Evolutionary conservation across 257 asterid genomes (phyloP).

Genomic region (Verbascum thapsus): DNA sequence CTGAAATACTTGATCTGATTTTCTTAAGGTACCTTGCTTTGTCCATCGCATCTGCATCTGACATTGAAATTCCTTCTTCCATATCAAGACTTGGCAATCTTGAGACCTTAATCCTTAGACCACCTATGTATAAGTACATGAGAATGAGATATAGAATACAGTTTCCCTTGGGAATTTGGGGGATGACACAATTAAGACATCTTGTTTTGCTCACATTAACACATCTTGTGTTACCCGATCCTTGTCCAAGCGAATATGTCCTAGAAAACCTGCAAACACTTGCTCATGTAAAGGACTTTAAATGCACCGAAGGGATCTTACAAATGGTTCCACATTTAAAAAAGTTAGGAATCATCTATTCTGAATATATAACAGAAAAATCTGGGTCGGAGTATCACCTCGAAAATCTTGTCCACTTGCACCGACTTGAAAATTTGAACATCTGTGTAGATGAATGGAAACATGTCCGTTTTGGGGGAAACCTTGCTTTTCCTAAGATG

Average conservation of each 20-base stretch:
- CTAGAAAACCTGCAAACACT: slow-evolving; percentile 18
- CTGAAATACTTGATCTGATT: not conserved
- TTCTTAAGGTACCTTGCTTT: not conserved
- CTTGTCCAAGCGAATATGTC: not conserved
- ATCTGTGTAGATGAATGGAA: no score
- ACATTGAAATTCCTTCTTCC: no score
- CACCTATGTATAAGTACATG: fast-evolving
- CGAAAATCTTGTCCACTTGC: slow-evolving; percentile 4
- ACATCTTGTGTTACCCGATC: not conserved
- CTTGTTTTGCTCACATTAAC: not conserved
- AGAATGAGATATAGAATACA: no score
- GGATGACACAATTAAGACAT: slow-evolving; percentile 16
- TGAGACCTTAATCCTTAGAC: not conserved
- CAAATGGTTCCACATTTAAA: slow-evolving; percentile 8
- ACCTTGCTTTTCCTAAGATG: not conserved
- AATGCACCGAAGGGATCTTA: not conserved
- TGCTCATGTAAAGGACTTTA: not conserved
- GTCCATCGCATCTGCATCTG: no score
- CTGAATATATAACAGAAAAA: no score
- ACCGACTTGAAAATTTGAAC: slow-evolving; percentile 8
- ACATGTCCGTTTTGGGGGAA: not conserved
- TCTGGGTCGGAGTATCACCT: not conserved
- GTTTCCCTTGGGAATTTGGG: slow-evolving; percentile 3
- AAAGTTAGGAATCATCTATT: not conserved
- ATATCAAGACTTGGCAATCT: not conserved